Conservation (phyloP, 2,329 filamentous ascomycete species). For the Tolypocladium tropicale region DNA sequence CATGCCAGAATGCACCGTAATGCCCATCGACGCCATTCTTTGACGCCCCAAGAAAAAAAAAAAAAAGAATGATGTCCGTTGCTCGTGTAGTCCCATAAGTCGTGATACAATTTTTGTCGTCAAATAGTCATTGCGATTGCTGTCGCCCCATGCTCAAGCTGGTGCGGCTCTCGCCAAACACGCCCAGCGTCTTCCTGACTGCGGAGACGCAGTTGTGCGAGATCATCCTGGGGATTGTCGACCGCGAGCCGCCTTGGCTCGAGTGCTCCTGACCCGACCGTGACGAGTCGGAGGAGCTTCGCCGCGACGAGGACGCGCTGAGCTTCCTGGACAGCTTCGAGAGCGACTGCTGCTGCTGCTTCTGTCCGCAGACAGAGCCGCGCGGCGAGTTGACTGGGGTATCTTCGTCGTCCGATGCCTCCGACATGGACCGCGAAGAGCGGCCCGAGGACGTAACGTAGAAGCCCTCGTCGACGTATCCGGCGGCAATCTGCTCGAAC, state of each 20-base stretch:
- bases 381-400: neutral
- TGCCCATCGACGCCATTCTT: neutral
- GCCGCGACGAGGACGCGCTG: neutral
- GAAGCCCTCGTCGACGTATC: neutral
- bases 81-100: neutral
- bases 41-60: neutral
- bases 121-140: neutral
- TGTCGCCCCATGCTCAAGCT: neutral
- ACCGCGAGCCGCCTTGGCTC: neutral
- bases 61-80: neutral
- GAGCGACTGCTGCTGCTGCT: neutral
- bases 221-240: neutral
- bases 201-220: constrained; percentile 1
- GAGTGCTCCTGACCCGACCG: neutral
- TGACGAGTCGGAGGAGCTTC: neutral
- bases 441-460: neutral
- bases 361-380: neutral
- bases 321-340: constrained; percentile 1
- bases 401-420: neutral
- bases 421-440: neutral
- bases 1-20: neutral
- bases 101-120: neutral
- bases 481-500: neutral
- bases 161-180: neutral
- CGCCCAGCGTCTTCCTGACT: neutral